phyloP scores from a whole-genome alignment of 164 flowering plant genomes.

The Warburgia ugandensis region DNA sequence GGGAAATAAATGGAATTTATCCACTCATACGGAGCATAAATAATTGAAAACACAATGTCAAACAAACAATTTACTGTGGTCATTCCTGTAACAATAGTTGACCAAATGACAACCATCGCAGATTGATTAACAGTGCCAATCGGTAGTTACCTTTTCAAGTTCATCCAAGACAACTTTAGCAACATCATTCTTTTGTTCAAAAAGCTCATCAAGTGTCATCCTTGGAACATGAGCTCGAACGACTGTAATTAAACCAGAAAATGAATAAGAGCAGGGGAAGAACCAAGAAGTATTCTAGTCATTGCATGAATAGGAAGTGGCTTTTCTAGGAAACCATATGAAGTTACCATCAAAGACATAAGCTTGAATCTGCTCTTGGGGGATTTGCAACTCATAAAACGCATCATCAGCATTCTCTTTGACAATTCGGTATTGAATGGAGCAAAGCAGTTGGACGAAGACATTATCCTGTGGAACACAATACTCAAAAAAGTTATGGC shows the following conservation, averaged over 20 bases:
- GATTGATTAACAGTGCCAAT: neutral
- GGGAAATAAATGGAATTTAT: no score
- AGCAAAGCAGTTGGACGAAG: constrained; percentile 87
- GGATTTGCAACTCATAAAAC: constrained; percentile 92
- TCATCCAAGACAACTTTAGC: constrained; percentile 86
- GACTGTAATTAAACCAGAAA: constrained; percentile 33
- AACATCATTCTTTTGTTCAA: constrained; percentile 93
- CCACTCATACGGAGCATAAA: no score
- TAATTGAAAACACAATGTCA: neutral
- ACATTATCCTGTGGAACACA: constrained; percentile 78
- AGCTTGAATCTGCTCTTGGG: constrained; percentile 91
- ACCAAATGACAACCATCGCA: no score
- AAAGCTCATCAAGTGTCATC: constrained; percentile 84
- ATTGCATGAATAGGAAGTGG: no score
- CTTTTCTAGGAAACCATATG: neutral
- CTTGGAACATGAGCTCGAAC: constrained; percentile 94
- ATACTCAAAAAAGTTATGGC: neutral
- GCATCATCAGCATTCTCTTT: constrained; percentile 94
- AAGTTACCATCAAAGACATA: constrained; percentile 91
- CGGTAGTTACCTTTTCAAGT: constrained; percentile 74
- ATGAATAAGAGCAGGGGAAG: neutral
- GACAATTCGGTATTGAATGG: constrained; percentile 83
- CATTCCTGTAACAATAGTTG: no score
- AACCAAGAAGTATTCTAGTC: neutral
- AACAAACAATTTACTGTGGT: no score